Evolutionary conservation across 2,329 filamentous ascomycete species (phyloP).

Genomic region (Hymenoscyphus infarciens): DNA sequence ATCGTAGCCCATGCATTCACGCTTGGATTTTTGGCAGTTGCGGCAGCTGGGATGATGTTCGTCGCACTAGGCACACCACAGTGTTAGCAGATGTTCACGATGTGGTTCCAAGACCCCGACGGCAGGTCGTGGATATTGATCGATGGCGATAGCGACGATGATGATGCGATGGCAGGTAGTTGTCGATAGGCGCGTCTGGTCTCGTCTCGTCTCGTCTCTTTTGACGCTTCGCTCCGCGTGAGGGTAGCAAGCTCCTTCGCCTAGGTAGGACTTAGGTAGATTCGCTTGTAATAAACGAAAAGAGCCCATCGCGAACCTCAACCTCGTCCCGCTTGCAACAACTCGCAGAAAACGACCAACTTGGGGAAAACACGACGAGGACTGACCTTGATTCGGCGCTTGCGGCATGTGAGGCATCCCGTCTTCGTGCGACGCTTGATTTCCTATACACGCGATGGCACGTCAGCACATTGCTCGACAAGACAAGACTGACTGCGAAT

Average conservation of each 20-base stretch:
- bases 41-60: conserved; percentile 90
- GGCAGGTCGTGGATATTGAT: background rate
- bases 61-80: conserved; percentile 67
- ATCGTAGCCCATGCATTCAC: conserved; percentile 82
- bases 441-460: conserved; percentile 45
- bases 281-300: conserved; percentile 38
- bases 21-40: conserved; percentile 85
- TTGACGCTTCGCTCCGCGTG: conserved; percentile 21
- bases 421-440: conserved; percentile 74
- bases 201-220: conserved; percentile 11
- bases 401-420: conserved; percentile 63
- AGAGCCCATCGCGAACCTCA: conserved; percentile 34
- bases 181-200: conserved; percentile 7
- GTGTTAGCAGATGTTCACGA: conserved; percentile 19
- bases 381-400: conserved; percentile 70
- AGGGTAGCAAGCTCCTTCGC: conserved; percentile 34
- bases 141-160: background rate
- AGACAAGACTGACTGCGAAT: background rate
- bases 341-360: conserved; percentile 19
- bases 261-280: conserved; percentile 35
- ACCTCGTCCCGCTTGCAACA: conserved; percentile 27
- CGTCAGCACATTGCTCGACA: conserved; percentile 25
- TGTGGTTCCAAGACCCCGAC: background rate
- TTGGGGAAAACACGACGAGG: conserved; percentile 20
- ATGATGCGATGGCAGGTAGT: background rate